Conservation (phyloP, 805 yeast species). For the Hanseniaspora nectarophila region DNA sequence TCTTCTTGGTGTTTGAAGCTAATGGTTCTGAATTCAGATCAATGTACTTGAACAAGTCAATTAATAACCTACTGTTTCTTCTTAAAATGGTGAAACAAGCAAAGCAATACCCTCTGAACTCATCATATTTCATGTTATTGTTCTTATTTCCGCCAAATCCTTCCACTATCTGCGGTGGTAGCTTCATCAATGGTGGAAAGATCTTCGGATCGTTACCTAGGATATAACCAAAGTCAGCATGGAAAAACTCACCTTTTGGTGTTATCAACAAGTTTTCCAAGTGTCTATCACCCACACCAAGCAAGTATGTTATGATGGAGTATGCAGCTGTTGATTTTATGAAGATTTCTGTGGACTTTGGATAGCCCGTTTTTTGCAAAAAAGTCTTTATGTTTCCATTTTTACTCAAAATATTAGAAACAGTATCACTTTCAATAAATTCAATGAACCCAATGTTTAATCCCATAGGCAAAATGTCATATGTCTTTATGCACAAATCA, state of each 20-base stretch:
- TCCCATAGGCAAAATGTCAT: conserved; percentile 80
- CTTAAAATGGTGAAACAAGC: conserved; percentile 85
- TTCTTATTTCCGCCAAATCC: conserved; percentile 82
- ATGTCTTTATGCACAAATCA: conserved; percentile 78
- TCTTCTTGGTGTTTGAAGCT: background rate
- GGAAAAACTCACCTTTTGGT: conserved; percentile 84
- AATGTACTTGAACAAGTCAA: conserved; percentile 70
- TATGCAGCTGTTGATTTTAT: conserved; percentile 95
- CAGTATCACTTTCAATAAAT: conserved; percentile 84
- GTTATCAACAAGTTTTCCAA: conserved; percentile 75
- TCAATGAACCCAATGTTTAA: conserved; percentile 86
- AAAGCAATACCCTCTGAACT: conserved; percentile 86
- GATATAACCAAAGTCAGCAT: conserved; percentile 95
- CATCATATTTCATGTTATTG: conserved; percentile 67
- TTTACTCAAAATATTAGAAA: conserved; percentile 63
- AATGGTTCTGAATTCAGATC: conserved; percentile 11
- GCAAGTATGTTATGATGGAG: conserved; percentile 84
- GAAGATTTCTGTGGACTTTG: conserved; percentile 35
- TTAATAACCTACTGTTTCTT: conserved; percentile 76
- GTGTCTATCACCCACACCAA: conserved; percentile 97
- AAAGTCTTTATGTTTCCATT: conserved; percentile 67
- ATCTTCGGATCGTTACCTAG: conserved; percentile 97
- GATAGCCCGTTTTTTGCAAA: conserved; percentile 49
- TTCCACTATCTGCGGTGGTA: conserved; percentile 91
- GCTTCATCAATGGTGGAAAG: conserved; percentile 94